Conservation (phyloP, 768 basidiomycete species). For the Leucocoprinus leucothites region DNA sequence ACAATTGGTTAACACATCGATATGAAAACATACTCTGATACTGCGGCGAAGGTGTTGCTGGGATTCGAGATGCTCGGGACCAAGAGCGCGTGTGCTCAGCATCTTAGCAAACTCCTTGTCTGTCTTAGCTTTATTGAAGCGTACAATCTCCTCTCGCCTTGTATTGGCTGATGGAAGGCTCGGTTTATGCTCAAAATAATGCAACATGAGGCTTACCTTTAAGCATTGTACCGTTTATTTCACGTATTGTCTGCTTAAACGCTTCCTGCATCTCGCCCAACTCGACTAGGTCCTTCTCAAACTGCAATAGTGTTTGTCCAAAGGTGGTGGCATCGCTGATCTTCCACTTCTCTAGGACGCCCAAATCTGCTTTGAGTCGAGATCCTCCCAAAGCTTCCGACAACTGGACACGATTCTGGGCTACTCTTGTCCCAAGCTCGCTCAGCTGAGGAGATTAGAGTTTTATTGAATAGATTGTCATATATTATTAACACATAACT, state of each 20-base stretch:
- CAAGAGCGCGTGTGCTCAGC: conserved; percentile 72
- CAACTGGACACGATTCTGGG: conserved; percentile 31
- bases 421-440: conserved; percentile 34
- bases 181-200: background rate
- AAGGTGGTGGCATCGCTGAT: conserved; percentile 52
- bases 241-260: conserved; percentile 42
- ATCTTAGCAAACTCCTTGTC: conserved; percentile 80
- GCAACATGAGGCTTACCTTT: background rate
- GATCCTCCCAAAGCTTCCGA: conserved; percentile 36
- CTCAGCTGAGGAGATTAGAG: conserved; percentile 36
- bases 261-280: conserved; percentile 41
- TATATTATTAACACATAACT: conserved; percentile 21
- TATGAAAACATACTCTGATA: conserved; percentile 52
- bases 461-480: background rate
- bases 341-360: conserved; percentile 47
- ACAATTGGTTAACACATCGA: background rate
- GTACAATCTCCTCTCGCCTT: conserved; percentile 76
- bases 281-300: conserved; percentile 50
- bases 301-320: conserved; percentile 42
- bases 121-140: conserved; percentile 73
- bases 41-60: conserved; percentile 73
- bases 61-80: conserved; percentile 84
- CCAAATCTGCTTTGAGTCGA: conserved; percentile 43
- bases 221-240: conserved; percentile 55
- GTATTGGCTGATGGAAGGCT: conserved; percentile 56